Conservation (phyloP, 2,329 filamentous ascomycete species). For the Sordariomycetes sp. region DNA sequence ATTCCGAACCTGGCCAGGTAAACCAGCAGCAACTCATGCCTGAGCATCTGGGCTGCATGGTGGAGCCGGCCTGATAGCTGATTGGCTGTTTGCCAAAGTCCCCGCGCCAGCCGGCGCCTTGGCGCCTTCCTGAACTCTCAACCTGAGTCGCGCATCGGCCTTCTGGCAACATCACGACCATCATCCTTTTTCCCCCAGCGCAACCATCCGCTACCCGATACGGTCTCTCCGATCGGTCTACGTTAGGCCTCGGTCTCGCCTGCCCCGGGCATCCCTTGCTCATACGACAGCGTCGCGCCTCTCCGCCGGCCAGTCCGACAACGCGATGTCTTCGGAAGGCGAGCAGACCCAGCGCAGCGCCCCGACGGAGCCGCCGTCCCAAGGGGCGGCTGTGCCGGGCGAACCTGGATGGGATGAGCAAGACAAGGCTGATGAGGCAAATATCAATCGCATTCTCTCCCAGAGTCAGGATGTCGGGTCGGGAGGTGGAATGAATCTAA, state of each 20-base stretch:
- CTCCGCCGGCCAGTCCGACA: not conserved
- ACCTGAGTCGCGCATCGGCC: not conserved
- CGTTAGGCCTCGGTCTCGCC: not conserved
- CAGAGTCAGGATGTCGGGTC: conserved; percentile 26
- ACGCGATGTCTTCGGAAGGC: conserved; percentile 1
- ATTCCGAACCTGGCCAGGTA: no score
- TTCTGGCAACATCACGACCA: not conserved
- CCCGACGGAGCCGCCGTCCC: not conserved
- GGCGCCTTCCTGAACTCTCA: not conserved
- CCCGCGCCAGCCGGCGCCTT: not conserved
- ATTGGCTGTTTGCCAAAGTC: not conserved
- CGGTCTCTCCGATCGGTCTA: not conserved
- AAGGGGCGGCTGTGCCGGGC: not conserved
- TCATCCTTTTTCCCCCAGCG: not conserved
- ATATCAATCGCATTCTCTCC: conserved; percentile 32
- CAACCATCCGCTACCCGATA: not conserved
- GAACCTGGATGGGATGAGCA: conserved; percentile 15
- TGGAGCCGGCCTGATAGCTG: not conserved
- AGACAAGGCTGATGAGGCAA: conserved; percentile 36
- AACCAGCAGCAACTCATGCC: not conserved
- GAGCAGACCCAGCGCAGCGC: not conserved
- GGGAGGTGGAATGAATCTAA: conserved; percentile 20
- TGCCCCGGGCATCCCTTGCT: conserved; percentile 1
- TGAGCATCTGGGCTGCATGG: no score
- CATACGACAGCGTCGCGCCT: not conserved